These are phyloP conservation scores for Lepidium campestre DNA, from an alignment of 441 rosid species.

Conservation along the genomic window DNA sequence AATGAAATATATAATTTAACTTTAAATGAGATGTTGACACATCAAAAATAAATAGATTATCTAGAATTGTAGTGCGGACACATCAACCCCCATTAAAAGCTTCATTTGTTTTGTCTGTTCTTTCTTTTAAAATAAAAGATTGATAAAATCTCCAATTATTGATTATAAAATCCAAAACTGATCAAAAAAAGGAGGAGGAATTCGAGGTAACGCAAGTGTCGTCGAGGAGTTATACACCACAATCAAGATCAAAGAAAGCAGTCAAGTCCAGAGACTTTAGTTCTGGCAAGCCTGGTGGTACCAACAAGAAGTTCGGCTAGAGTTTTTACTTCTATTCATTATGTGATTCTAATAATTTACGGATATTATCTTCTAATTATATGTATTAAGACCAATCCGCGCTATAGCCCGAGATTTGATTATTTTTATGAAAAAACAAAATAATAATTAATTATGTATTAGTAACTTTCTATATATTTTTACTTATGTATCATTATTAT, in stretches of 20 bases:
- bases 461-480: too few species aligned
- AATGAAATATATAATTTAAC: not conserved
- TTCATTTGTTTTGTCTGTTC: not conserved
- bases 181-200: not conserved
- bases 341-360: not conserved
- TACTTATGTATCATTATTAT: too few species aligned
- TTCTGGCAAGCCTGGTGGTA: constrained; percentile 16
- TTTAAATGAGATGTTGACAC: not conserved
- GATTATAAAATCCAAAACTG: not conserved
- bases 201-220: constrained; percentile 18
- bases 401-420: too few species aligned
- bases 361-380: not conserved
- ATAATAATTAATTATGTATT: too few species aligned
- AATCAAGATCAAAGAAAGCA: not conserved
- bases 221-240: constrained; percentile 3
- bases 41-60: not conserved
- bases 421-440: too few species aligned
- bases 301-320: not conserved
- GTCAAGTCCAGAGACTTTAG: constrained; percentile 12
- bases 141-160: not conserved
- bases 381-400: too few species aligned
- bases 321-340: not conserved
- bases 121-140: not conserved
- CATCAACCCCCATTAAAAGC: not conserved
- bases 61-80: not conserved